Evolutionary conservation across 228 moss, liverwort and hornwort genomes (phyloP), one percentile per base, ranked within the genome.

Genomic region (Sphagnum fallax): DNA sequence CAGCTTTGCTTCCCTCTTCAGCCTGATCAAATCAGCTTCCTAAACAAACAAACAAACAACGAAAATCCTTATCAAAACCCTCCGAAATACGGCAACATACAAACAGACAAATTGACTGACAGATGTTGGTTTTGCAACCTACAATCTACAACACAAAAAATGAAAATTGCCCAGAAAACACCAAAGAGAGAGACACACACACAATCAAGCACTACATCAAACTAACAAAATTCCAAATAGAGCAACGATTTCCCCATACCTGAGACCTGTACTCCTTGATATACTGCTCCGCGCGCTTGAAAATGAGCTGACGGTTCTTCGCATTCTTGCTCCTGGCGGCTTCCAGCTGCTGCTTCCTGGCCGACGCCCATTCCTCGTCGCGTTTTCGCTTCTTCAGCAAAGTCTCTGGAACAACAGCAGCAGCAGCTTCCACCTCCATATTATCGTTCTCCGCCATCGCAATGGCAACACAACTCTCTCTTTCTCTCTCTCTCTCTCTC

Each of bases 221-320:
- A 32, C 32, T 32, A 32, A 32, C 2, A 32, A 32, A 32, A 32
- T 32, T 32, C 32, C 32, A 32, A 32, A 2, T 32, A 2, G 32
- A 32, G 32, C 32, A 32, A 32, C 32, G 32, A 32, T 2, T 32
- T 32, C 32, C 32, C 32, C 32, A 64, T n/a, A 86, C 84, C 88
- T 78, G 75, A 0, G 76, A 72, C 72, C 79, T 73, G 0, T 88
- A 88, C 80, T 88, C 88, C 72, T 82, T 82, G 57, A 82, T 73
- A 72, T 80, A 88, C 74, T 82, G 82, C 72, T 82, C 82, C 6
- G 88, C 82, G 7, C 84, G 82, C 80, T 84, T 84, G 78, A 88
- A 88, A 74, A 84, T 82, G 11, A 88, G 75, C 32, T 79, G 76
- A 48, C 88, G 81, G 63, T 82, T 84, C 74, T 82, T 84, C 4